phyloP scores from a whole-genome alignment of 108 stramenopile genomes.

The Aurantiochytrium sp. region DNA sequence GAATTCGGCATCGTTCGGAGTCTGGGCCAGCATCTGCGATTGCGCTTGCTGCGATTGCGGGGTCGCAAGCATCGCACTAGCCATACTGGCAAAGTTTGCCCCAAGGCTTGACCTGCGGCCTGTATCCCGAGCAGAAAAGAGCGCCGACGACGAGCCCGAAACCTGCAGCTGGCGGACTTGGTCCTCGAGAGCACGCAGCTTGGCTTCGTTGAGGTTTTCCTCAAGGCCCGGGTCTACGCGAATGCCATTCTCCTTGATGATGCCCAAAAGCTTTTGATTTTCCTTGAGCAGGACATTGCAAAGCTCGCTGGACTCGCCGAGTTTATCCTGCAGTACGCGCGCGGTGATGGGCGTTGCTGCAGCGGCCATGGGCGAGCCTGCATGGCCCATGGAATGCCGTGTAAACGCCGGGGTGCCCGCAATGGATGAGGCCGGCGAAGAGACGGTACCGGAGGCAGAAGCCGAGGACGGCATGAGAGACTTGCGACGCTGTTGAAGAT shows the following conservation, averaged over 20 bases:
- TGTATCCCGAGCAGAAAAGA: not conserved
- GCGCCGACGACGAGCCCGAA: not conserved
- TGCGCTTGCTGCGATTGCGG: too few relatives aligned
- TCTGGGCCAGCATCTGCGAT: too few relatives aligned
- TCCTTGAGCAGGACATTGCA: not conserved
- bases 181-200: not conserved
- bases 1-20: too few relatives aligned
- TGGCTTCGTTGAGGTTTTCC: not conserved
- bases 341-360: not conserved
- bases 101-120: not conserved
- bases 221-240: not conserved
- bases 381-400: not conserved
- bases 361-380: not conserved
- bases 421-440: not conserved
- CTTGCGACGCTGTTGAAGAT: slow-evolving; percentile 5
- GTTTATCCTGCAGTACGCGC: not conserved
- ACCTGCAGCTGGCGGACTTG: not conserved
- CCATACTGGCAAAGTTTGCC: not conserved
- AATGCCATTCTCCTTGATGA: not conserved
- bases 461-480: not conserved
- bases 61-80: not conserved
- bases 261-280: not conserved
- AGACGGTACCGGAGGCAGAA: not conserved
- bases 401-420: not conserved
- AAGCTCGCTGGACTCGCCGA: not conserved